Conservation (phyloP, 768 basidiomycete species). For the Boletus subparvulus region DNA sequence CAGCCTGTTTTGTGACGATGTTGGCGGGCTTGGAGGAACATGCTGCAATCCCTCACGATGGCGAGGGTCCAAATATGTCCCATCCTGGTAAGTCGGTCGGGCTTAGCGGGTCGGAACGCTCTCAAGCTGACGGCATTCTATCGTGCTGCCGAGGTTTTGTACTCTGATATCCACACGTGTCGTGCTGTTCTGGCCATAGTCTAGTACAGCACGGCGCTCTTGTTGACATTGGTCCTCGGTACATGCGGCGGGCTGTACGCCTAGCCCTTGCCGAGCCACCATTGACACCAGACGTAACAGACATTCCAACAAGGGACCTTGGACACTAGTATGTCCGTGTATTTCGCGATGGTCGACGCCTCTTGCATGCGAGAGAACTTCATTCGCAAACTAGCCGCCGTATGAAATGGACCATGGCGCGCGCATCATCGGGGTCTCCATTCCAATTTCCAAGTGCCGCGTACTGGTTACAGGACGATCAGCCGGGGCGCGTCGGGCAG, state of each 20-base stretch:
- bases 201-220: background rate
- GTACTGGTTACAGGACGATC: background rate
- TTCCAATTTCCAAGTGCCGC: background rate
- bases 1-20: no score
- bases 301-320: background rate
- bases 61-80: background rate
- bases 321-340: background rate
- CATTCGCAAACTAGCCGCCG: background rate
- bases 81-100: background rate
- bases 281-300: background rate
- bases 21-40: no score
- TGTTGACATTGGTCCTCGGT: background rate
- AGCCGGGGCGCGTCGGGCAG: background rate
- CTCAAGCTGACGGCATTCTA: constrained; percentile 13
- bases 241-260: background rate
- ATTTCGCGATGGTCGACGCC: background rate
- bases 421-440: background rate
- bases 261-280: background rate
- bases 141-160: constrained; percentile 1
- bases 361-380: background rate
- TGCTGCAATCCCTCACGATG: background rate
- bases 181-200: background rate
- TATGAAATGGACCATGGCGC: background rate
- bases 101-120: background rate
- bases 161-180: background rate